Percentiles rank a stretch among this genome's conserved stretches.
Conservation (phyloP, 2,329 filamentous ascomycete genomes). For the Ascochyta koolunga region DNA sequence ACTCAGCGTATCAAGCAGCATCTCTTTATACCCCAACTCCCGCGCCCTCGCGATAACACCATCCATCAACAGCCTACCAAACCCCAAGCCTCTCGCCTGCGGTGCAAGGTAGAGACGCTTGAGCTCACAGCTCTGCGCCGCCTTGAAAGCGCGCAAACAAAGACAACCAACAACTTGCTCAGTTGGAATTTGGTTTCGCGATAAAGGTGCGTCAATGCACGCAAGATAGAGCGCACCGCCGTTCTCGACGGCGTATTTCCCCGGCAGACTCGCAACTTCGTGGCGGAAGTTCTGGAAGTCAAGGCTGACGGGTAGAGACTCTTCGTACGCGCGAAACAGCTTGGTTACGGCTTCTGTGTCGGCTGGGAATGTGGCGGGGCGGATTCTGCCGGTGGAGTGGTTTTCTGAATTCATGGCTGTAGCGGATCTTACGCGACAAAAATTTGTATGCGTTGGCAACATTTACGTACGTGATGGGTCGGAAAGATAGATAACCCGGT, state of each 20-base stretch:
- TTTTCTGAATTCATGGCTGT: neutral
- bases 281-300: slow-evolving; percentile 61
- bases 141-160: slow-evolving; percentile 52
- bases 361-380: slow-evolving; percentile 46
- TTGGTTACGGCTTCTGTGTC: slow-evolving; percentile 48
- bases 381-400: neutral
- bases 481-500: too few relatives aligned
- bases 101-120: slow-evolving; percentile 63
- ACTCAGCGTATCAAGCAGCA: slow-evolving; percentile 63
- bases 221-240: slow-evolving; percentile 59
- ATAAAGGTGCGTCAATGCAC: slow-evolving; percentile 1
- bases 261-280: slow-evolving; percentile 61
- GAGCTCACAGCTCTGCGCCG: slow-evolving; percentile 56
- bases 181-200: neutral
- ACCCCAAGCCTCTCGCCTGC: slow-evolving; percentile 55
- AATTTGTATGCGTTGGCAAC: too few relatives aligned
- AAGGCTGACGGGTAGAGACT: slow-evolving; percentile 60
- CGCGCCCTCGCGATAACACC: slow-evolving; percentile 54
- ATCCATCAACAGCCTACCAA: slow-evolving; percentile 57
- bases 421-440: too few relatives aligned
- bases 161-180: slow-evolving; percentile 56
- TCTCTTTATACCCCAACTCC: slow-evolving; percentile 57
- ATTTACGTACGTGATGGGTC: too few relatives aligned
- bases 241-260: slow-evolving; percentile 56
- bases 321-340: slow-evolving; percentile 50